These are phyloP conservation scores for Globisporangium canariense DNA, from an alignment of 352 stramenopile species.

Conservation along the genomic window DNA sequence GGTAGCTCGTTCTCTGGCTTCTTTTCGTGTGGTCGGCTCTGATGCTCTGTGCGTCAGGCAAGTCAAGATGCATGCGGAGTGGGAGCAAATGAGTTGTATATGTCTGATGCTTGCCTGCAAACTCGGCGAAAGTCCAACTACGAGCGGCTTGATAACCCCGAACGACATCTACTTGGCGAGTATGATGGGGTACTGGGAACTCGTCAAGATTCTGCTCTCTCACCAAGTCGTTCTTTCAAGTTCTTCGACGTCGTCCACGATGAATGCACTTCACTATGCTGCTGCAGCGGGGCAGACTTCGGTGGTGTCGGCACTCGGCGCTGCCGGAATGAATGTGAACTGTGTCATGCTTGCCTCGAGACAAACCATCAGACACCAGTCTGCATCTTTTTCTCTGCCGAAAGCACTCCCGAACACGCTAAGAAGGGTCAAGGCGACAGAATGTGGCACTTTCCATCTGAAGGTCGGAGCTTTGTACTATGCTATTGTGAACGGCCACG, in stretches of 20 bases:
- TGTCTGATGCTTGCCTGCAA: slow-evolving; percentile 31
- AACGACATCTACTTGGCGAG: slow-evolving; percentile 50
- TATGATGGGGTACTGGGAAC: slow-evolving; percentile 41
- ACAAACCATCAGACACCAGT: background rate
- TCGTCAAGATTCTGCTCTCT: slow-evolving; percentile 38
- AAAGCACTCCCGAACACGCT: background rate
- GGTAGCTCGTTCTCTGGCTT: slow-evolving; percentile 24
- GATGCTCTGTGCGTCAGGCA: slow-evolving; percentile 16
- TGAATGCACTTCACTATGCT: slow-evolving; percentile 55
- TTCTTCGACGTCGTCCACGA: slow-evolving; percentile 25
- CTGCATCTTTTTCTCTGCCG: background rate
- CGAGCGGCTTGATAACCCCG: slow-evolving; percentile 41
- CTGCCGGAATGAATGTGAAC: slow-evolving; percentile 59
- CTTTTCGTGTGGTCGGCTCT: slow-evolving; percentile 24
- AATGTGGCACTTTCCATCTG: slow-evolving; percentile 8
- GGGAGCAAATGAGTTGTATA: slow-evolving; percentile 37
- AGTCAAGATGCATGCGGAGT: slow-evolving; percentile 27
- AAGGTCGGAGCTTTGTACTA: slow-evolving; percentile 43
- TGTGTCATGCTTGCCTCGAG: slow-evolving; percentile 20
- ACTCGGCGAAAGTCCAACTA: slow-evolving; percentile 29
- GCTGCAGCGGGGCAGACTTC: slow-evolving; percentile 42
- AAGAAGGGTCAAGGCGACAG: background rate
- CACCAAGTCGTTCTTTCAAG: slow-evolving; percentile 50
- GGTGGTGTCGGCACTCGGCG: slow-evolving; percentile 36
- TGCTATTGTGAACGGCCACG: slow-evolving; percentile 48